These are phyloP conservation scores for Podaxis sp. DNA, from an alignment of 768 basidiomycete species.

Conservation along the genomic window DNA sequence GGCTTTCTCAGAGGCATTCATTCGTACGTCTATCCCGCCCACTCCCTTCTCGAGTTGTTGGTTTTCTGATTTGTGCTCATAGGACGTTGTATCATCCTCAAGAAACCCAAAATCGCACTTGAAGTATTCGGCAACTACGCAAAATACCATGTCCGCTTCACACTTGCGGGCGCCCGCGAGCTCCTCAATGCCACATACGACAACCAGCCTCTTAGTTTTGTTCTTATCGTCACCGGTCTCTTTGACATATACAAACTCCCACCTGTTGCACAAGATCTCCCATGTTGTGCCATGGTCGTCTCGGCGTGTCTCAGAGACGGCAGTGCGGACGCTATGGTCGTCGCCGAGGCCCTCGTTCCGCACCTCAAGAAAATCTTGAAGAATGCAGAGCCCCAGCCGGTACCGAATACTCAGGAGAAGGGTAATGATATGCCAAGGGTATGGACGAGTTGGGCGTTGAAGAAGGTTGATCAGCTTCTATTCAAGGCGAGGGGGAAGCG, in stretches of 20 bases:
- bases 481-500: slow-evolving; percentile 2
- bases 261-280: slow-evolving; percentile 52
- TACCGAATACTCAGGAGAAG: slow-evolving; percentile 13
- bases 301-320: slow-evolving; percentile 52
- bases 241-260: slow-evolving; percentile 56
- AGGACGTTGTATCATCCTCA: slow-evolving; percentile 66
- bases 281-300: slow-evolving; percentile 56
- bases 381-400: slow-evolving; percentile 11
- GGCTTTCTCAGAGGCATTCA: slow-evolving; percentile 46
- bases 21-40: slow-evolving; percentile 42
- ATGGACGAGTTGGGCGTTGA: slow-evolving; percentile 32
- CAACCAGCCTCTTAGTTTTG: slow-evolving; percentile 44
- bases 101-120: slow-evolving; percentile 55
- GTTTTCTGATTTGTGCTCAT: background rate
- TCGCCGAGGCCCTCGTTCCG: slow-evolving; percentile 44
- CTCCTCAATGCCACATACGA: slow-evolving; percentile 58
- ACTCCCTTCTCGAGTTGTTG: background rate
- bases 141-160: slow-evolving; percentile 57
- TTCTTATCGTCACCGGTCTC: slow-evolving; percentile 52
- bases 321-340: slow-evolving; percentile 34
- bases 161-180: slow-evolving; percentile 50
- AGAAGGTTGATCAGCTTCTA: slow-evolving; percentile 28
- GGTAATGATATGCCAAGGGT: slow-evolving; percentile 20
- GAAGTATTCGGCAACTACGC: slow-evolving; percentile 61
- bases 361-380: slow-evolving; percentile 31